Evolutionary conservation across 441 rosid species (phyloP).

Genomic region (Populus trichocarpa): DNA sequence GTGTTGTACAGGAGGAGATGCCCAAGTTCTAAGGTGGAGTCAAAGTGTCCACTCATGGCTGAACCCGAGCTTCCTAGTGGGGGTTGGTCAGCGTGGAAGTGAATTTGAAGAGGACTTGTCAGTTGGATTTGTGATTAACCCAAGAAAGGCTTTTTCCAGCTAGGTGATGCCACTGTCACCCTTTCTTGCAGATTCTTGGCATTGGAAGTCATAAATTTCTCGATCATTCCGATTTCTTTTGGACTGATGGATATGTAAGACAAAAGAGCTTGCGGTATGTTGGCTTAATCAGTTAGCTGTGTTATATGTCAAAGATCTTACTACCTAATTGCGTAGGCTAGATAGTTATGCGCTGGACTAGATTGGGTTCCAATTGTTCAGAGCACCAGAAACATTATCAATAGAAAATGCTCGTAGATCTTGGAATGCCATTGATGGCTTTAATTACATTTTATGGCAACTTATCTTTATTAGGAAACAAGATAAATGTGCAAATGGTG

Average conservation of each 20-base stretch:
- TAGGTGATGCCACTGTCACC: constrained; percentile 22
- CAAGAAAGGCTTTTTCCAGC: constrained; percentile 28
- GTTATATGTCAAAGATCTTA: constrained; percentile 12
- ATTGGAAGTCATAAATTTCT: constrained; percentile 26
- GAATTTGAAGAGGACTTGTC: constrained; percentile 39
- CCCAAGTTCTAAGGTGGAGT: constrained; percentile 56
- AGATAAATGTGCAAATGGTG: neutral
- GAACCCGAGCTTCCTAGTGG: constrained; percentile 46
- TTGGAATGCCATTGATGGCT: constrained; percentile 12
- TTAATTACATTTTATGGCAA: constrained; percentile 2
- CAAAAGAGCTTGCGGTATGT: constrained; percentile 27
- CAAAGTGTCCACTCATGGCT: constrained; percentile 50
- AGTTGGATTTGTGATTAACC: constrained; percentile 34
- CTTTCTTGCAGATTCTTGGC: constrained; percentile 34
- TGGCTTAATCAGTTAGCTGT: constrained; percentile 23
- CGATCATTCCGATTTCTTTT: constrained; percentile 23
- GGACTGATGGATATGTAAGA: constrained; percentile 19
- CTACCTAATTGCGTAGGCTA: constrained; percentile 14
- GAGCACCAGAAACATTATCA: neutral
- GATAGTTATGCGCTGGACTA: constrained; percentile 10
- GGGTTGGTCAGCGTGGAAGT: constrained; percentile 38
- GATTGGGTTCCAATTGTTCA: constrained; percentile 9
- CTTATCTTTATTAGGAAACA: neutral
- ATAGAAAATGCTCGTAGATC: neutral
- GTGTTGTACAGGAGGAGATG: constrained; percentile 73